phyloP scores from a whole-genome alignment of 768 basidiomycete species.

The Calocybe cyanea region DNA sequence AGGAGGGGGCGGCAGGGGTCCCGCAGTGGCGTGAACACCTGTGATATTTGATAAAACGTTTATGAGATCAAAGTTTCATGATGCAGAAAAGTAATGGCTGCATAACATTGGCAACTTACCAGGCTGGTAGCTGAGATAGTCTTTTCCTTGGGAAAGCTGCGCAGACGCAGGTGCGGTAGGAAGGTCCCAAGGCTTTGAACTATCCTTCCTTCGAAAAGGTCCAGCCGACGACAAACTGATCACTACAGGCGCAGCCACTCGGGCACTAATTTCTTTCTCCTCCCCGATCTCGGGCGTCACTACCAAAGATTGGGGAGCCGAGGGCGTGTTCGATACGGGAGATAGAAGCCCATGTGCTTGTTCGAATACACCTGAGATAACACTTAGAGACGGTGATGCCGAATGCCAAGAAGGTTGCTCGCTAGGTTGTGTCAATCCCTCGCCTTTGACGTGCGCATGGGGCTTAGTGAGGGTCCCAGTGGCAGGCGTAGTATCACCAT shows the following conservation, averaged over 20 bases:
- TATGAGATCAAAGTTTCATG: constrained; percentile 9
- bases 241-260: constrained; percentile 62
- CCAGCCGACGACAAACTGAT: constrained; percentile 37
- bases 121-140: constrained; percentile 61
- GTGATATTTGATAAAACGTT: constrained; percentile 10
- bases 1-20: constrained; percentile 70
- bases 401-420: constrained; percentile 29
- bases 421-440: constrained; percentile 21
- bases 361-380: constrained; percentile 19
- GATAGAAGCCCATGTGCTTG: constrained; percentile 27
- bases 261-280: constrained; percentile 52
- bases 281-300: constrained; percentile 63
- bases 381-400: constrained; percentile 28
- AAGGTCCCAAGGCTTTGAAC: constrained; percentile 20
- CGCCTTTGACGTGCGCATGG: not conserved
- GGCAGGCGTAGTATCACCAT: constrained; percentile 15
- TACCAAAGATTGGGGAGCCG: constrained; percentile 25
- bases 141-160: constrained; percentile 18
- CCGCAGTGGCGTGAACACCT: constrained; percentile 66
- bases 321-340: constrained; percentile 16
- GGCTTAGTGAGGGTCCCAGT: not conserved
- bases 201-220: constrained; percentile 9
- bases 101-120: constrained; percentile 30
- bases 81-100: not conserved
- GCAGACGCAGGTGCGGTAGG: constrained; percentile 22